A percentile compares a stretch with the other conserved stretches of the same genome.
phyloP scores from a whole-genome alignment of 129 eudicot genomes.

The Flaveria linearis region DNA sequence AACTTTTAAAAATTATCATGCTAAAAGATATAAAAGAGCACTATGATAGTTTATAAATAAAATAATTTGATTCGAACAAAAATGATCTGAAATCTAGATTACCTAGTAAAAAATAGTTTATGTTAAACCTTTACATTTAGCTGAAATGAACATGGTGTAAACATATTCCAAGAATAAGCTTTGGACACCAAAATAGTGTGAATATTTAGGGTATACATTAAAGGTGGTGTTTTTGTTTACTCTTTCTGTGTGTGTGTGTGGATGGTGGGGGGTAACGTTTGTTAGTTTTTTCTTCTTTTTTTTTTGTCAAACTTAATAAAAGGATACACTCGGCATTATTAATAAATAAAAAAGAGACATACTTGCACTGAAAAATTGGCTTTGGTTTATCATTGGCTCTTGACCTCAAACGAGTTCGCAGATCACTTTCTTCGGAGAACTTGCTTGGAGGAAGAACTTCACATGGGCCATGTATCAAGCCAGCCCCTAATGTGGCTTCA shows the following conservation, averaged over 20 bases:
- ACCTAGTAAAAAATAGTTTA: not conserved
- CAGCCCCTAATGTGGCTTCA: conserved; percentile 53
- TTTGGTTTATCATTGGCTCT: conserved; percentile 38
- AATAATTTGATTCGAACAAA: not conserved
- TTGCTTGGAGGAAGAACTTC: conserved; percentile 73
- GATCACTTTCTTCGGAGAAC: conserved; percentile 57
- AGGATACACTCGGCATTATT: not conserved
- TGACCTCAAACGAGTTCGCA: conserved; percentile 37
- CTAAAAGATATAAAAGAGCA: not conserved
- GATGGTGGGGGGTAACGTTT: not conserved
- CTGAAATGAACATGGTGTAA: not conserved
- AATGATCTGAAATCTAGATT: not conserved
- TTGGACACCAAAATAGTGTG: too few relatives aligned
- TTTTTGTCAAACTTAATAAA: not conserved
- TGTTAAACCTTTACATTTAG: not conserved
- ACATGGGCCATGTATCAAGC: conserved; percentile 73
- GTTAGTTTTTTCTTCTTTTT: not conserved
- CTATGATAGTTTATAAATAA: not conserved
- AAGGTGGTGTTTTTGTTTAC: not conserved
- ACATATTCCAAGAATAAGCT: too few relatives aligned
- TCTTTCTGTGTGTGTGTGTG: too few relatives aligned
- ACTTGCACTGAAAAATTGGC: conserved; percentile 82
- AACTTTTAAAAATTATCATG: not conserved
- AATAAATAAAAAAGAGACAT: conserved; percentile 23
- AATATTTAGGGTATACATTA: too few relatives aligned